Conservation (phyloP, 371 early-diverging fungal genomes). For the Rhizomucor pusillus region DNA sequence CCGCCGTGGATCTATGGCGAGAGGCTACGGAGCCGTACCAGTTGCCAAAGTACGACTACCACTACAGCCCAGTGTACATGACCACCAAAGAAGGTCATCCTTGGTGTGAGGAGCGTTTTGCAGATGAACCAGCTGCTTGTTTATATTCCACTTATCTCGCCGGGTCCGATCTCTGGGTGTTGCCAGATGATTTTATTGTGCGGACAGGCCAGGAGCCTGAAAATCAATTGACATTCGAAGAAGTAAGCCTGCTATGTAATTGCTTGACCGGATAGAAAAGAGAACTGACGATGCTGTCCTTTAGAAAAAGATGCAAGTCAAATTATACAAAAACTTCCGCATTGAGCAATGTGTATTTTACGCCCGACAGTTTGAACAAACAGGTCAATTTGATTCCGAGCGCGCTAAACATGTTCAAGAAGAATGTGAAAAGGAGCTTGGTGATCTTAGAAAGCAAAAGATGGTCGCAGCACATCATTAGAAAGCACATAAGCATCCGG, state of each 20-base stretch:
- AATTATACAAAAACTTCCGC: conserved; percentile 31
- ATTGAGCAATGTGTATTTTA: conserved; percentile 41
- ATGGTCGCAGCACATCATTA: conserved; percentile 16
- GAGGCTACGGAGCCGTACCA: conserved; percentile 32
- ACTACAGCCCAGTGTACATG: conserved; percentile 38
- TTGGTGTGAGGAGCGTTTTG: conserved; percentile 49
- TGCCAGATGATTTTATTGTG: conserved; percentile 31
- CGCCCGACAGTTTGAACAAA: conserved; percentile 35
- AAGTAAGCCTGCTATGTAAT: conserved; percentile 12
- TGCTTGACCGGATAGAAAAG: background rate
- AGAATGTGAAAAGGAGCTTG: conserved; percentile 33
- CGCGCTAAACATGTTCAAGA: conserved; percentile 31
- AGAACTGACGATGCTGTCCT: background rate
- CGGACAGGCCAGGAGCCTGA: conserved; percentile 30
- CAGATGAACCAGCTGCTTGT: conserved; percentile 35
- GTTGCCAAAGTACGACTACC: conserved; percentile 31
- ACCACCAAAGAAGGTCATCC: conserved; percentile 28
- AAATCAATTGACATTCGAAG: conserved; percentile 17
- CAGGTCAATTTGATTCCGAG: conserved; percentile 18
- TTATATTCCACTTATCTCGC: conserved; percentile 32
- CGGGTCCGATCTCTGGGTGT: conserved; percentile 40
- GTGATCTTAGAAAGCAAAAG: conserved; percentile 30
- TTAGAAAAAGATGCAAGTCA: conserved; percentile 21
- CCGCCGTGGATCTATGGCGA: conserved; percentile 30
- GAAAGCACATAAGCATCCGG: no score